These are phyloP conservation scores for Auriculariales sp. DNA, from an alignment of 768 basidiomycete genomes.

Conservation along the genomic window DNA sequence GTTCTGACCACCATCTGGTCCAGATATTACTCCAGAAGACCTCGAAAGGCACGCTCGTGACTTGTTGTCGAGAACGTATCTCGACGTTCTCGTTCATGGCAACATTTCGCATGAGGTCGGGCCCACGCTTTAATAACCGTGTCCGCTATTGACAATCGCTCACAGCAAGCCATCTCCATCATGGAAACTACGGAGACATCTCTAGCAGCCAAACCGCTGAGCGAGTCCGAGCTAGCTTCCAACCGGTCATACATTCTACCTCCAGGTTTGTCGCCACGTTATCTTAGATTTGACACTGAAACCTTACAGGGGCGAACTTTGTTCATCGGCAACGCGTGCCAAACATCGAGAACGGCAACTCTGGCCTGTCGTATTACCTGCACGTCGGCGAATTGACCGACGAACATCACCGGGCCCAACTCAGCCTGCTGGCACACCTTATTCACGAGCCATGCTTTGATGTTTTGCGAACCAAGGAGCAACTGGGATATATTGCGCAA, in stretches of 20 bases:
- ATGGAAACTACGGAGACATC: conserved; percentile 57
- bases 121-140: not conserved
- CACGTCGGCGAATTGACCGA: conserved; percentile 61
- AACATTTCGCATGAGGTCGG: conserved; percentile 76
- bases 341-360: conserved; percentile 80
- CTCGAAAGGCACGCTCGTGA: conserved; percentile 44
- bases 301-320: conserved; percentile 45
- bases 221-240: conserved; percentile 35
- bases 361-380: conserved; percentile 71
- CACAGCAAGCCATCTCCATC: conserved; percentile 62
- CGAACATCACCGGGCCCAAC: conserved; percentile 45
- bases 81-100: conserved; percentile 66
- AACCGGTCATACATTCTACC: conserved; percentile 51
- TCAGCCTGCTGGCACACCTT: conserved; percentile 67
- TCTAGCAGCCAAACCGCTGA: conserved; percentile 39
- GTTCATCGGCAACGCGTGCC: conserved; percentile 52
- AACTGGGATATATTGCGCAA: conserved; percentile 68
- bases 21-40: conserved; percentile 61
- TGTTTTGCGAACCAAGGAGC: conserved; percentile 81
- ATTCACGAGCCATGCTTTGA: conserved; percentile 88
- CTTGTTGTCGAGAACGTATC: conserved; percentile 48
- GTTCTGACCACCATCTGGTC: not conserved
- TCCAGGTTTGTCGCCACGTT: conserved; percentile 28
- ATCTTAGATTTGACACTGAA: not conserved
- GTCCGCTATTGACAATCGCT: not conserved